Conservation (phyloP, 2,329 filamentous ascomycete genomes). For the Verticillium klebahnii region DNA sequence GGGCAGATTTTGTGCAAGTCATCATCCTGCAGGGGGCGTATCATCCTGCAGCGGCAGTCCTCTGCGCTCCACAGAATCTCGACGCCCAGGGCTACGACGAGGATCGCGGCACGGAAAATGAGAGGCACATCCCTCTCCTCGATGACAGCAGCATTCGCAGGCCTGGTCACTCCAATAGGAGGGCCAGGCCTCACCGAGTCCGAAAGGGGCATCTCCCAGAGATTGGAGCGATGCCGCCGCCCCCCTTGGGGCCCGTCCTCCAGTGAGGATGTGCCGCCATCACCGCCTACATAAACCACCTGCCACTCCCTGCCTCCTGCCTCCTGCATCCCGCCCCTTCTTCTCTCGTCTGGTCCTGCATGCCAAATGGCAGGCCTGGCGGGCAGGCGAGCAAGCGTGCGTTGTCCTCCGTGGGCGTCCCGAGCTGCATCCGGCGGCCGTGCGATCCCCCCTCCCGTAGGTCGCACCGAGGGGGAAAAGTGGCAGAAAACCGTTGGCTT, state of each 20-base stretch:
- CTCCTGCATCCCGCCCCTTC: background rate
- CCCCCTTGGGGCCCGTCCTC: background rate
- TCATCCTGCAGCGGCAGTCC: background rate
- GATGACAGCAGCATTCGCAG: background rate
- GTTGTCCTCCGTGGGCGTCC: background rate
- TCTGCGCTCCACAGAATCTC: background rate
- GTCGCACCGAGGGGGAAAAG: background rate
- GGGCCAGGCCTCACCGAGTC: background rate
- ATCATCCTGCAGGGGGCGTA: background rate
- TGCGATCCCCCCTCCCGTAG: background rate
- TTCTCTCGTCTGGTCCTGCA: background rate
- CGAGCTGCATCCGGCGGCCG: background rate
- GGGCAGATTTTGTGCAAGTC: background rate
- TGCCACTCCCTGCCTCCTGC: background rate
- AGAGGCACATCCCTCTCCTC: background rate
- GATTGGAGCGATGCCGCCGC: background rate
- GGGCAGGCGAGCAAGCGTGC: background rate
- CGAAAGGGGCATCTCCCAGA: background rate
- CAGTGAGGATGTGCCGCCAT: background rate
- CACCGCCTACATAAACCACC: background rate
- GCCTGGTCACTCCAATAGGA: background rate
- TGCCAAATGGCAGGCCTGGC: background rate
- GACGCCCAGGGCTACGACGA: background rate
- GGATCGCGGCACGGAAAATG: background rate
- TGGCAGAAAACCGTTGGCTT: background rate